Conservation (phyloP, 805 yeast genomes). For the Kazachstania viticola region DNA sequence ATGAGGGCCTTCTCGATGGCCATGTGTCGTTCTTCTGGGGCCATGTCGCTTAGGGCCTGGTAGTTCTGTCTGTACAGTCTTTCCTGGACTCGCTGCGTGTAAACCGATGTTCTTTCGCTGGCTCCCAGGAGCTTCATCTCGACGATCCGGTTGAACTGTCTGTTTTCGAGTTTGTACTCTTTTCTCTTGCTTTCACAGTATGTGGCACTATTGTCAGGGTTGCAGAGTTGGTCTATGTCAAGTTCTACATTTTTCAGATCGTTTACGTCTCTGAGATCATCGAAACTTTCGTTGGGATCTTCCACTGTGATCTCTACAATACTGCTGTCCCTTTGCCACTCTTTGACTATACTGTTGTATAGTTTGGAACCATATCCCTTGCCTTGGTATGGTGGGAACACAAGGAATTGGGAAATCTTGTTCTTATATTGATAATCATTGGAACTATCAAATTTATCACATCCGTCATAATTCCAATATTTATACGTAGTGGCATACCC, state of each 20-base stretch:
- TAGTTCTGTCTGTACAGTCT: no score
- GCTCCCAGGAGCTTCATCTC: no score
- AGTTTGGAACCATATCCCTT: constrained; percentile 58
- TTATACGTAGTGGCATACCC: constrained; percentile 81
- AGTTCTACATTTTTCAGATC: constrained; percentile 62
- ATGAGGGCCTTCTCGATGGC: no score
- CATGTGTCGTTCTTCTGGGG: no score
- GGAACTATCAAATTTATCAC: constrained; percentile 20
- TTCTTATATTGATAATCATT: constrained; percentile 33
- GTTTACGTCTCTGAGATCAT: constrained; percentile 74
- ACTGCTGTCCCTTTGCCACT: constrained; percentile 41
- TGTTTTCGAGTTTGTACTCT: constrained; percentile 49
- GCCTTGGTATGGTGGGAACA: constrained; percentile 77
- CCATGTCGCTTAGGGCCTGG: no score
- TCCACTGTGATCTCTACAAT: constrained; percentile 77
- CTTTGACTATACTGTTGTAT: constrained; percentile 42
- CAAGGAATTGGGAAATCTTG: constrained; percentile 78
- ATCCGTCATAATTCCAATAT: constrained; percentile 64
- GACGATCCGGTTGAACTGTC: constrained; percentile 66
- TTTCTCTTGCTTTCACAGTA: constrained; percentile 26
- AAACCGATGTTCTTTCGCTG: no score
- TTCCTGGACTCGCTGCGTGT: no score
- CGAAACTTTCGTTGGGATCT: constrained; percentile 90
- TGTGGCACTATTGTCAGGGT: no score
- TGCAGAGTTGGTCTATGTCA: no score